These are phyloP conservation scores for Neocucurbitaria cava DNA, from an alignment of 2,329 filamentous ascomycete genomes.

Conservation along the genomic window DNA sequence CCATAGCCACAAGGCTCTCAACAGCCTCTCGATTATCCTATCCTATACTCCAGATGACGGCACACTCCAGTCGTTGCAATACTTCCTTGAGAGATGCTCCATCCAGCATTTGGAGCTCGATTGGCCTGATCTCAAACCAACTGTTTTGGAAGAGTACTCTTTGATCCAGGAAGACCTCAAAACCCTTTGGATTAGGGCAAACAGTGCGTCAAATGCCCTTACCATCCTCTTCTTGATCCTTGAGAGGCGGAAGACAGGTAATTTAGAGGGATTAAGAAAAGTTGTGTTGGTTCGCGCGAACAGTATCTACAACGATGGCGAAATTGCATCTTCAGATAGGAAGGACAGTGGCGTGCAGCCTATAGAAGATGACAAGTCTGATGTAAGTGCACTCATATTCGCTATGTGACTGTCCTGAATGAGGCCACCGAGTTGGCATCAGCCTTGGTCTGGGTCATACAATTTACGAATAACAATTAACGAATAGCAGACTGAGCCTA, in stretches of 20 bases:
- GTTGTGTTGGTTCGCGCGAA: slow-evolving; percentile 27
- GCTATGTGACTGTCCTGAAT: not conserved
- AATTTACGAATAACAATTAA: not conserved
- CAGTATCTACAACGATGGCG: not conserved
- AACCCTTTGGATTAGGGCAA: slow-evolving; percentile 26
- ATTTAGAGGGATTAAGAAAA: slow-evolving; percentile 12
- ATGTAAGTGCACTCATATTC: slow-evolving; percentile 1
- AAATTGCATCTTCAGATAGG: not conserved
- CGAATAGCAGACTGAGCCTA: slow-evolving; percentile 2
- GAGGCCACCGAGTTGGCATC: not conserved
- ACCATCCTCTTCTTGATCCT: slow-evolving; percentile 19
- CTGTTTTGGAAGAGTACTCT: slow-evolving; percentile 16
- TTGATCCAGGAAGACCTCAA: slow-evolving; percentile 20
- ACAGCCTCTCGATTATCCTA: slow-evolving; percentile 21
- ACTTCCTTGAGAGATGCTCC: slow-evolving; percentile 17
- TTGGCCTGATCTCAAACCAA: slow-evolving; percentile 31
- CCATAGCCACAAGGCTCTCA: slow-evolving; percentile 21
- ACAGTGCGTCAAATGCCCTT: slow-evolving; percentile 16
- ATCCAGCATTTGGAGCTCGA: slow-evolving; percentile 32
- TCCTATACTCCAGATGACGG: slow-evolving; percentile 24
- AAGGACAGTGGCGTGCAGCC: slow-evolving; percentile 8
- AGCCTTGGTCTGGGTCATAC: not conserved
- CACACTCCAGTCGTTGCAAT: slow-evolving; percentile 22
- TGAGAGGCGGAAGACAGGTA: slow-evolving; percentile 14
- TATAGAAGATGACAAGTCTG: not conserved